Evolutionary conservation across 2,329 filamentous ascomycete species (phyloP).

Genomic region (Xylariales sp.): DNA sequence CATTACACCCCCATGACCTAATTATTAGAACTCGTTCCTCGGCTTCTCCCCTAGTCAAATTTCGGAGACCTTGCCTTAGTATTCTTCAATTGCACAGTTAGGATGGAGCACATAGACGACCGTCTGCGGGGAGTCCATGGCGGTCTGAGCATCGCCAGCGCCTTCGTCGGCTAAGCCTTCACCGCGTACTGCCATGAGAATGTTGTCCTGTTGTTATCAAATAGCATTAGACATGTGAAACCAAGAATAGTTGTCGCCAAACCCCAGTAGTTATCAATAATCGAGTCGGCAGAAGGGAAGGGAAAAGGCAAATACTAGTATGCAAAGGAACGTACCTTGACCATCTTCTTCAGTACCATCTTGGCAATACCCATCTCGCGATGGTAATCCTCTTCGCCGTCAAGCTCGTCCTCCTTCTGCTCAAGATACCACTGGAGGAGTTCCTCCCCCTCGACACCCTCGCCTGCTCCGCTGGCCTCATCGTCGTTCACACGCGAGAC

Average conservation of each 20-base stretch:
- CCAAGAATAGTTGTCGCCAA: background rate
- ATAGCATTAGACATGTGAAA: slow-evolving; percentile 45
- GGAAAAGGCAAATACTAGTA: background rate
- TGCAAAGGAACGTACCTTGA: slow-evolving; percentile 76
- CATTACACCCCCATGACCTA: background rate
- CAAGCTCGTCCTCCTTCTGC: slow-evolving; percentile 85
- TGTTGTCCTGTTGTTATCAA: slow-evolving; percentile 74
- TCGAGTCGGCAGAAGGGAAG: slow-evolving; percentile 2
- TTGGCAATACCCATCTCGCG: slow-evolving; percentile 63
- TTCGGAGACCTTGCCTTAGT: slow-evolving; percentile 25
- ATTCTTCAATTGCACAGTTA: slow-evolving; percentile 85
- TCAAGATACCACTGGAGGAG: slow-evolving; percentile 92
- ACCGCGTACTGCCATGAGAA: slow-evolving; percentile 82
- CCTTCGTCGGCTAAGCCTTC: slow-evolving; percentile 65
- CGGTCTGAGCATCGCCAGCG: slow-evolving; percentile 47
- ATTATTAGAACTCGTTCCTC: background rate
- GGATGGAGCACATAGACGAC: slow-evolving; percentile 92
- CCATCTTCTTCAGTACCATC: slow-evolving; percentile 92
- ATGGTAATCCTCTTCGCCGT: slow-evolving; percentile 83
- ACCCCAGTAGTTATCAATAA: background rate
- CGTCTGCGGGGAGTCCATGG: slow-evolving; percentile 59
- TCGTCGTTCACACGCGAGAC: slow-evolving; percentile 87
- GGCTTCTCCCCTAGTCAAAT: background rate
- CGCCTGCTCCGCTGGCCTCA: slow-evolving; percentile 75
- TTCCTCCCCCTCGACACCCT: slow-evolving; percentile 86